phyloP scores from a whole-genome alignment of 306 rosid genomes.

The barrel medic (Medicago truncatula) region MtrunA17r5.0-ANR NC_053046.1:25960001-25960500 shows the following conservation, averaged over 20 bases:
- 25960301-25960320: conserved; percentile 48
- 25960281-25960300: background rate
- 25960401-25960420: background rate
- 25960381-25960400: conserved; percentile 35
- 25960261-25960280: background rate
- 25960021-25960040: no score
- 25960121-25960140: conserved; percentile 9
- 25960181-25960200: conserved; percentile 20
- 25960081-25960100: no score
- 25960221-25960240: conserved; percentile 52
- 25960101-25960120: no score
- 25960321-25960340: conserved; percentile 42
- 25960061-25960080: no score
- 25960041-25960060: no score
- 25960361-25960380: conserved; percentile 68
- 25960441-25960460: background rate
- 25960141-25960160: conserved; percentile 20
- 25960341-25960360: conserved; percentile 62
- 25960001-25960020: no score
- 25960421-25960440: background rate
- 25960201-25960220: conserved; percentile 23
- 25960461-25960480: background rate
- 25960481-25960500: background rate
- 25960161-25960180: conserved; percentile 22
- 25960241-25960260: conserved; percentile 32